Evolutionary conservation across 1,284 basidiomycete genomes (phyloP), one percentile per base, ranked within the genome.

Genomic region (Malassezia nana): DNA sequence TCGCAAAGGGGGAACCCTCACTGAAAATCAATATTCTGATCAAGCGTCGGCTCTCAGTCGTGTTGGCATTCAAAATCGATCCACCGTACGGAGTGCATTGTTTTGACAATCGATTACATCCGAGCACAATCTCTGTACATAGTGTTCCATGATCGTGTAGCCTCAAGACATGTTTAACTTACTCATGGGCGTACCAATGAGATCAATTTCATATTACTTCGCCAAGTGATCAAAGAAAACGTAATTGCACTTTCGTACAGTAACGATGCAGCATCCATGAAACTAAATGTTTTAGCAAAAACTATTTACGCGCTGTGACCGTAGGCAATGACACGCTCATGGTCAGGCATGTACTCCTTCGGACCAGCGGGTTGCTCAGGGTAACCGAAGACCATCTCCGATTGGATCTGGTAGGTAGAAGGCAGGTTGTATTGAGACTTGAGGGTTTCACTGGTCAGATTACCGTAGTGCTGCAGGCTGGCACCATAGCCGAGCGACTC

Each of bases 331-430:
- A 76, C 74, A 29, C 75, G 64, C 51, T 76, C 71, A 50, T 76
- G 73, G 54, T 76, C 55, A 7, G 75, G 66, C 42, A 65, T 49
- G 61, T 75, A 77, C 10, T 55, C 47, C 69, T 78, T 78, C 28
- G 66, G 64, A 10, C 63, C 66, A 1, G 77, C 66, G 0, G 66
- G 61, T 1, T 57, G 68, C 15, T 62, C 59, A 22, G 72, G 68
- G 41, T 69, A 64, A 50, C 78, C 78, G 52, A 79, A 78, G 6
- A 78, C 78, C 57, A 79, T 67, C 55, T 79, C 73, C 5, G 75
- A 77, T 26, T 70, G 63, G 50, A 76, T 58, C 48, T 65, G 64
- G 77, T 77, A 79, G 13, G 65, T 55, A 4, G 56, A 44, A 12
- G 77, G 76, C 2, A 78, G 45, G 20, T 65, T 63, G 55, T 75